Base-by-base conservation (phyloP, 1,284 basidiomycete genomes). In the Marasmius sp. region DNA sequence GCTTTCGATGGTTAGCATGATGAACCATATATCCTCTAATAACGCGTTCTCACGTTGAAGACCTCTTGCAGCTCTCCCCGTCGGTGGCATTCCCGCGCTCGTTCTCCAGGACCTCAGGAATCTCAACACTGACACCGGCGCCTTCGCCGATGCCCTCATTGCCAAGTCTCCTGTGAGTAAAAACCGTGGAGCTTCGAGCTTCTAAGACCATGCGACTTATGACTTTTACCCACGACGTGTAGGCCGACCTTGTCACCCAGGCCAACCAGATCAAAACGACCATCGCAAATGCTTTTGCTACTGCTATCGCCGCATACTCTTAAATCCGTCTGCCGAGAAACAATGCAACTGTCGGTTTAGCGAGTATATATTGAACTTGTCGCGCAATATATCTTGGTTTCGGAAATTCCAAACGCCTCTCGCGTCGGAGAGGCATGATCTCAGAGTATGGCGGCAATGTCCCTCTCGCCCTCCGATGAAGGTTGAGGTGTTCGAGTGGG, bases 71-170 rank as follows among this genome's bases (percentile, higher is more conserved):
- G 67, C 68, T 11, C 64, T 71, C 38, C 69, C 69, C 43, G 55
- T 73, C 47, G 66, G 65, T 22, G 71, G 69, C 8, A n/a, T 71
- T 39, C 45, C 68, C n/a, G 69, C 68, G n/a, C 64, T 73, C 58
- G 66, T 73, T 37, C 64, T 66, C 34, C 60, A 66, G 48, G 72
- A 74, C 50, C 65, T 74, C 9, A 6, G 60, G 36, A 61, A 48
- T 36, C 65, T 73, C 50, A 65, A 56, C 34, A 33, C 59, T 3
- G 47, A 36, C 48, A 69, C 68, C 27, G 33, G 22, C 14, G 57
- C 51, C 9, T 68, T 74, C 11, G 61, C 61, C 10, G 50, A 22
- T 33, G 64, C 70, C 7, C 61, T 74, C 36, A 66, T 71, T 47
- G 63, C 57, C 10, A 48, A 51, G 34, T 57, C 67, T 1, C 71